Percentiles rank a stretch among this genome's conserved stretches.
Evolutionary conservation across 371 early-diverging fungal genomes (phyloP).

Genomic region (Fennellomyces sp.): DNA sequence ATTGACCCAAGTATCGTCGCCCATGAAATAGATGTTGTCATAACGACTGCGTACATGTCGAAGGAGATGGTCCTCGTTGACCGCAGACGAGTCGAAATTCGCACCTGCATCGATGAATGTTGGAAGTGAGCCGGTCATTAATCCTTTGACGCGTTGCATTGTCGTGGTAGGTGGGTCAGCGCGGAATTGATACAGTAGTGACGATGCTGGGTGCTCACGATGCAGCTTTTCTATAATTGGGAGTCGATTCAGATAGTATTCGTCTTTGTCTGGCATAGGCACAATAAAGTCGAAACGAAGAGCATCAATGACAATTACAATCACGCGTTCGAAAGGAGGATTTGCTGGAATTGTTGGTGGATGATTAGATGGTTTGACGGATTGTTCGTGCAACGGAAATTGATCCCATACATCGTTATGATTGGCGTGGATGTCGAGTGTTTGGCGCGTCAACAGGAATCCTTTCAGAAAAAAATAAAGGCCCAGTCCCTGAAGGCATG

Average conservation of each 20-base stretch:
- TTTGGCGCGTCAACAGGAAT: conserved; percentile 81
- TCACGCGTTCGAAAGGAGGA: conserved; percentile 64
- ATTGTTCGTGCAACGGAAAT: conserved; percentile 25
- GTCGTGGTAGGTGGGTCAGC: conserved; percentile 99
- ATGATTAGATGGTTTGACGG: neutral
- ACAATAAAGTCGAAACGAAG: conserved; percentile 80
- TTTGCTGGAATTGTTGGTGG: conserved; percentile 14
- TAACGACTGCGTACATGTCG: conserved; percentile 49
- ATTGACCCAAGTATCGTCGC: conserved; percentile 96
- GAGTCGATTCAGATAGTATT: conserved; percentile 75
- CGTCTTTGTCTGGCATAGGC: conserved; percentile 26
- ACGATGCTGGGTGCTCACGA: conserved; percentile 56
- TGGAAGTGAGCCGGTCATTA: conserved; percentile 90
- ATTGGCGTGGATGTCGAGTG: conserved; percentile 59
- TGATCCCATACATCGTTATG: conserved; percentile 32
- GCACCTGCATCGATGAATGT: conserved; percentile 94
- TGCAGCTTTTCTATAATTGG: conserved; percentile 67
- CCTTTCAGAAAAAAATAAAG: conserved; percentile 81
- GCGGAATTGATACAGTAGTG: conserved; percentile 79
- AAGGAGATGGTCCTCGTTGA: conserved; percentile 88
- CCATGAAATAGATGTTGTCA: conserved; percentile 61
- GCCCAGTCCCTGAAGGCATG: conserved; percentile 27
- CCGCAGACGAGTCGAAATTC: conserved; percentile 87
- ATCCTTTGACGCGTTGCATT: conserved; percentile 90
- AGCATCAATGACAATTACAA: conserved; percentile 90